Evolutionary conservation across 352 stramenopile species (phyloP), one percentile per base, ranked within the genome.

Genomic region (Phytophthora podocarpi): DNA sequence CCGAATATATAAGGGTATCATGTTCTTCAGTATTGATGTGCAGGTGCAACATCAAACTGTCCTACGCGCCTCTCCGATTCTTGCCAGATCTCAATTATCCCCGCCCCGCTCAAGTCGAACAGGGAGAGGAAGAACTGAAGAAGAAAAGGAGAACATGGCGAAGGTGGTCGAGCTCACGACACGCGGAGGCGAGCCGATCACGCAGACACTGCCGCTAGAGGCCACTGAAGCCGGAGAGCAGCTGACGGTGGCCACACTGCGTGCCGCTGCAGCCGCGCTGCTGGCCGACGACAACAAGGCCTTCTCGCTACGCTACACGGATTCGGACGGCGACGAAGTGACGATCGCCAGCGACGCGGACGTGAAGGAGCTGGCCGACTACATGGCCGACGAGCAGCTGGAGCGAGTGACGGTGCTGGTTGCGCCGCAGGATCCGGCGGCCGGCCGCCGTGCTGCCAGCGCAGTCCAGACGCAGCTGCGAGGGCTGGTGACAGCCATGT

Each of bases 281-380:
- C n/a, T 62, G 18, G 23, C 73, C 15, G 70, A 66, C 36, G 62
- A 70, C n/a, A n/a, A 23, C 23, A 43, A 52, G 30, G 27, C 26
- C 34, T 82, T 61, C 41, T 39, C 63, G 21, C 49, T 86, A 12
- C 74, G 71, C 40, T 90, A 90, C 57, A 70, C 66, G 43, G 80
- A 90, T 63, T 80, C 68, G 42, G 80, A 87, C 40, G 76, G 78
- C 10, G 80, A 90, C 48, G 35, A 72, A 20, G 78, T 90, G 28
- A 87, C 80, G 49, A 76, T 90, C 24, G 73, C 65, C 1, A 74
- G 64, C 47, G 73, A 86, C 50, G 63, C 68, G 15, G 80, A 90
- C 59, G 49, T 90, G 26, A 66, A 78, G 39, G 80, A 87, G 48
- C 52, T 78, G 41, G 39, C 70, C 10, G 51, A 70, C 34, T 87